These are phyloP conservation scores for Andrographis paniculata DNA, from an alignment of 305 asterid species.

Conservation along the genomic window DNA sequence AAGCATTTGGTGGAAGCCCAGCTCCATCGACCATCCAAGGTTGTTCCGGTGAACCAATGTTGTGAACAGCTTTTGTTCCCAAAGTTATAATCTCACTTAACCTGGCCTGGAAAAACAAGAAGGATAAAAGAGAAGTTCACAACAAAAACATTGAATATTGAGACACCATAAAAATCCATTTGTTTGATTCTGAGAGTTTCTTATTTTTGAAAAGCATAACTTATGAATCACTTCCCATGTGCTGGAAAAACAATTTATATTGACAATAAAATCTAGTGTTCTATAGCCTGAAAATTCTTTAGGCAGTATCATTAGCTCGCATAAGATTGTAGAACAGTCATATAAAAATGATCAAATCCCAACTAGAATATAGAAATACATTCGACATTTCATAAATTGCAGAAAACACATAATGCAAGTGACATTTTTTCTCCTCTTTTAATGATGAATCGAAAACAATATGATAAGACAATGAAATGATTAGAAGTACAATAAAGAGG, in stretches of 20 bases:
- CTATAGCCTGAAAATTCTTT: no score
- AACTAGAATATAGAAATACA: no score
- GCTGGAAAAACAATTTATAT: slow-evolving; percentile 5
- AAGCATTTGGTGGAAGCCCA: slow-evolving; percentile 86
- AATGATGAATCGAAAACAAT: no score
- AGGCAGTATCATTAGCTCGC: no score
- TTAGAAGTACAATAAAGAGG: no score
- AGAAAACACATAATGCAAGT: not conserved
- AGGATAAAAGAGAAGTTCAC: not conserved
- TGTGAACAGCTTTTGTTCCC: slow-evolving; percentile 35
- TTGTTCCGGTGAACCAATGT: slow-evolving; percentile 34
- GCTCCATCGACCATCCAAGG: slow-evolving; percentile 98
- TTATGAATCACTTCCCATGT: slow-evolving; percentile 11
- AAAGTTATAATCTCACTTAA: slow-evolving; percentile 77
- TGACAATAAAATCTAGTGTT: slow-evolving; percentile 9
- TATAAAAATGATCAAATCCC: no score
- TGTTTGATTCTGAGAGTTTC: slow-evolving; percentile 1
- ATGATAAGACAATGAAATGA: no score
- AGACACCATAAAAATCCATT: not conserved
- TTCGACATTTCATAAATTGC: slow-evolving; percentile 1
- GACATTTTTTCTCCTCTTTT: not conserved
- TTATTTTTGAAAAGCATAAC: not conserved
- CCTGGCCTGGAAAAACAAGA: slow-evolving; percentile 47
- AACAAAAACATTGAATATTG: not conserved
- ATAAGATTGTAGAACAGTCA: no score